A percentile compares a stretch with the other conserved stretches of the same genome.
These are phyloP conservation scores for Eleusine coracana DNA, from an alignment of 176 grass and related monocot genomes.

Conservation along the genomic window DNA sequence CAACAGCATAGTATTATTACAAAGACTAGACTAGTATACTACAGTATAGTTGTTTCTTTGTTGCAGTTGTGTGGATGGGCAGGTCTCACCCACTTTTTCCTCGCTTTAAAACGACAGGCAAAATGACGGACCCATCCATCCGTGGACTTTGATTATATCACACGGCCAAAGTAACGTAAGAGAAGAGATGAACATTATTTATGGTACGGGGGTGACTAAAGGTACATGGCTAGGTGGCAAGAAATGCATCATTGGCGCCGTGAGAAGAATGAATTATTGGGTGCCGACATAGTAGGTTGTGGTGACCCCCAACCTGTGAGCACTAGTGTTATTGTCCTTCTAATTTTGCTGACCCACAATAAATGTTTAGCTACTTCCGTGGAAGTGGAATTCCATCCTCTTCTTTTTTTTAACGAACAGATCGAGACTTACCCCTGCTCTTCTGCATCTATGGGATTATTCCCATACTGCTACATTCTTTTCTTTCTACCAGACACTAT, in stretches of 20 bases:
- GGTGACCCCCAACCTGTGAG: slow-evolving; percentile 37
- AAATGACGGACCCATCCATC: neutral
- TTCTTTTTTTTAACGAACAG: neutral
- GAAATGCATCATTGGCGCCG: slow-evolving; percentile 28
- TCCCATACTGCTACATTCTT: too few species aligned
- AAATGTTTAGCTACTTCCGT: slow-evolving; percentile 33
- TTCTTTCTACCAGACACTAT: too few species aligned
- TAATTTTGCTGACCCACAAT: slow-evolving; percentile 53
- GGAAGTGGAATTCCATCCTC: neutral
- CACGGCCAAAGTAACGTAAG: neutral
- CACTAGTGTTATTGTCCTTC: slow-evolving; percentile 39
- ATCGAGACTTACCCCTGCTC: too few species aligned
- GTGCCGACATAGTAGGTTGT: slow-evolving; percentile 52
- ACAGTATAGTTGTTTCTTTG: neutral
- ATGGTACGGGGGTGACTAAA: slow-evolving; percentile 32
- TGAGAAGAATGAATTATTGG: slow-evolving; percentile 46
- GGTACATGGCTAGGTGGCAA: slow-evolving; percentile 31
- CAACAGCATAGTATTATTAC: too few species aligned
- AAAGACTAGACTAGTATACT: too few species aligned
- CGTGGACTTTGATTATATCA: neutral
- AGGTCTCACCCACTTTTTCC: slow-evolving; percentile 38
- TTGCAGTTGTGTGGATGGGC: neutral
- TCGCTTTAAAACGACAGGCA: slow-evolving; percentile 8
- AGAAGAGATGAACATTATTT: slow-evolving; percentile 19
- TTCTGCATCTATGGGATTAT: too few species aligned